Percentiles rank a stretch among this genome's conserved stretches.
Conservation (phyloP, 139 green algal species). For the Coelastrella sp. region DNA sequence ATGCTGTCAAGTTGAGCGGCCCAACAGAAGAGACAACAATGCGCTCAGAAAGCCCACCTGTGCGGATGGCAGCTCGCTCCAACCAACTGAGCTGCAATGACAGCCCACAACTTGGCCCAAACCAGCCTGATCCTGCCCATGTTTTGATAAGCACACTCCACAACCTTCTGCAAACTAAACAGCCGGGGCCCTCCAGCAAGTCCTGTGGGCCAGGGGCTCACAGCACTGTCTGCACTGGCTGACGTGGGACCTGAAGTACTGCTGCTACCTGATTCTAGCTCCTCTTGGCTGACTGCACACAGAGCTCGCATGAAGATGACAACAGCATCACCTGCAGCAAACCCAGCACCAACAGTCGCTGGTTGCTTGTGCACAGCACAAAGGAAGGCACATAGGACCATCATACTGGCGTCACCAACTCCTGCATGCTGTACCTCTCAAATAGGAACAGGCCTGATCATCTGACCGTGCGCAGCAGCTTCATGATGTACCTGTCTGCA, state of each 20-base stretch:
- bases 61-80: constrained; percentile 80
- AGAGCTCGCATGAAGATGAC: constrained; percentile 93
- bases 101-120: constrained; percentile 89
- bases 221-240: not conserved
- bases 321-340: constrained; percentile 78
- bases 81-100: constrained; percentile 86
- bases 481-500: not conserved
- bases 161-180: constrained; percentile 80
- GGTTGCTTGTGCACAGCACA: too few species aligned
- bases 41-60: constrained; percentile 6
- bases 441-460: not conserved
- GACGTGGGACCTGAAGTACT: not conserved
- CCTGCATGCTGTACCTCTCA: too few species aligned
- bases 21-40: not conserved
- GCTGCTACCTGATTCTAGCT: constrained; percentile 71
- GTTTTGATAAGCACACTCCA: constrained; percentile 87
- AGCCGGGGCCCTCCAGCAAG: constrained; percentile 51
- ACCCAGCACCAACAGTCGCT: not conserved
- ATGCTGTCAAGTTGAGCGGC: too few species aligned
- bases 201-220: not conserved
- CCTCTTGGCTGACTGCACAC: constrained; percentile 85
- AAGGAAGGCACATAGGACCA: too few species aligned
- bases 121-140: constrained; percentile 88
- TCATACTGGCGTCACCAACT: too few species aligned
- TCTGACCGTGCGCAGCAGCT: not conserved